A percentile compares a stretch with the other conserved stretches of the same genome.
These are phyloP conservation scores for Ciborinia camelliae DNA, from an alignment of 2,329 filamentous ascomycete genomes.

Conservation along the genomic window DNA sequence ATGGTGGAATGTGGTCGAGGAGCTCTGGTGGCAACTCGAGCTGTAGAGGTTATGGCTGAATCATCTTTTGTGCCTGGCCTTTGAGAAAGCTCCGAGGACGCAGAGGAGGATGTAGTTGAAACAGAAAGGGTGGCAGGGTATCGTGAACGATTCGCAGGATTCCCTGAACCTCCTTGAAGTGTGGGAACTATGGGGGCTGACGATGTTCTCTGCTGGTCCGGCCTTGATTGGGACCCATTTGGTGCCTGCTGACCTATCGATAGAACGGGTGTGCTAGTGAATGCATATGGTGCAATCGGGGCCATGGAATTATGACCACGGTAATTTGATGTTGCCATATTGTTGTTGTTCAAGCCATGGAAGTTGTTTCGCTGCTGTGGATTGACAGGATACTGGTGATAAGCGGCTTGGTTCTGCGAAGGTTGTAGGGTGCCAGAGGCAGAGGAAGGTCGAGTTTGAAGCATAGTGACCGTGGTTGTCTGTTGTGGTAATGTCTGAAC, in stretches of 20 bases:
- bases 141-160: slow-evolving; percentile 40
- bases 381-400: slow-evolving; percentile 49
- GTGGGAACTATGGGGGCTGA: slow-evolving; percentile 50
- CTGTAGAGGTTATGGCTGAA: slow-evolving; percentile 44
- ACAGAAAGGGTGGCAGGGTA: slow-evolving; percentile 51
- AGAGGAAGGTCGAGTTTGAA: slow-evolving; percentile 68
- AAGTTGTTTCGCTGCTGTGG: slow-evolving; percentile 49
- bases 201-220: slow-evolving; percentile 50
- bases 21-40: slow-evolving; percentile 28
- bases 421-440: slow-evolving; percentile 50
- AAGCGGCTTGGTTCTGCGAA: slow-evolving; percentile 33
- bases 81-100: slow-evolving; percentile 39
- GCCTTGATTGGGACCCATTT: slow-evolving; percentile 48
- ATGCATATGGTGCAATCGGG: slow-evolving; percentile 73
- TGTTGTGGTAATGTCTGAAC: slow-evolving; percentile 79
- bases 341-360: slow-evolving; percentile 51
- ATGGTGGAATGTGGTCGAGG: slow-evolving; percentile 40
- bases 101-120: slow-evolving; percentile 42
- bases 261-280: slow-evolving; percentile 66
- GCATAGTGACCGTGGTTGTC: slow-evolving; percentile 69
- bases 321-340: slow-evolving; percentile 47
- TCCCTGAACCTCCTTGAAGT: slow-evolving; percentile 33
- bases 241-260: slow-evolving; percentile 43
- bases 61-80: slow-evolving; percentile 52
- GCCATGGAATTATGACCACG: slow-evolving; percentile 49